Evolutionary conservation across 1,139 yeast species (phyloP), one percentile per base, ranked within the genome.

Genomic region (Geotrichum klebahnii): DNA sequence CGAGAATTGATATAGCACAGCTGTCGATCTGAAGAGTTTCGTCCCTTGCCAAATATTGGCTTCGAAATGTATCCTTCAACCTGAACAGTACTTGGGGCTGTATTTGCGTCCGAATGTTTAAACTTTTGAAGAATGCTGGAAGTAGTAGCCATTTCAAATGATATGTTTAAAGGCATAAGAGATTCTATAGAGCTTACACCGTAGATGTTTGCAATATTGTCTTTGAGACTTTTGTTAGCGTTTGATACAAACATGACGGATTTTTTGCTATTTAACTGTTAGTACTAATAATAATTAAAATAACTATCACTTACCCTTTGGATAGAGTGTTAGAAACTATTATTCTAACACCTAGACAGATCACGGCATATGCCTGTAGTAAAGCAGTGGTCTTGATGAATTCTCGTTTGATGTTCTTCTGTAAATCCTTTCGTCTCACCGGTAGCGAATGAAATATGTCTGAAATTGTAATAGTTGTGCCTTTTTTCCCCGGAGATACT

Each of bases 1-100:
- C 98, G 70, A 29, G 74, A 72, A 62, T 94, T 94, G 26, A 92
- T 73, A 59, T 70, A 90, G 33, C 85, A 59, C 50, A 78, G 76
- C 63, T 92, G 98, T 20, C 95, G 72, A 63, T 89, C 97, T 19
- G 76, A 71, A 1, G 84, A 68, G 8, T 81, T 73, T 36, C 95
- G 70, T 0, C 89, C 88, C 62, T 81, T 75, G 0, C 96, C 96
- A 66, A 83, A 82, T 0, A 92, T 81, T 40, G 82, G 80, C 55
- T 81, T 78, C 0, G 97, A 88, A 2, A 90, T 75, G 54, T 67
- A 74, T 0, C 98, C 98, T 3, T 59, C 56, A 0, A 83, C 58
- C 5, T 54, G 53, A 3, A 81, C 66, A 2, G 47, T 49, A 52
- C 64, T 40, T n/a, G n/a, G n/a, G 59, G 63, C 3, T 52, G 20